Evolutionary conservation across 768 basidiomycete genomes (phyloP).

Genomic region (Lactarius indigo): DNA sequence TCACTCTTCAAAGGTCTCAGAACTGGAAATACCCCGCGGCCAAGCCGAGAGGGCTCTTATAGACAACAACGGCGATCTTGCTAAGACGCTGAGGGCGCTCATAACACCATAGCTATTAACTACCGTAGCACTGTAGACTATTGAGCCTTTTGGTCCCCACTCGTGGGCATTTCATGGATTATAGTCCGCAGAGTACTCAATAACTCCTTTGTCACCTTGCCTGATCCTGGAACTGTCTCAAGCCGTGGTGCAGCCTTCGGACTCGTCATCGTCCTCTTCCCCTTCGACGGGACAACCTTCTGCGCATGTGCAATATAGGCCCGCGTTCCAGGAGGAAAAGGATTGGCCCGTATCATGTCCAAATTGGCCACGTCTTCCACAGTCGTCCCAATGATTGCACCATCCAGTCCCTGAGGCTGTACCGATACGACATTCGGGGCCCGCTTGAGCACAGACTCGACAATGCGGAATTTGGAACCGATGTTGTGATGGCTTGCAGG

Average conservation of each 20-base stretch:
- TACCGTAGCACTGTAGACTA: neutral
- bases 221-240: neutral
- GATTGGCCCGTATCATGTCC: slow-evolving; percentile 40
- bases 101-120: slow-evolving; percentile 22
- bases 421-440: slow-evolving; percentile 35
- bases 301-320: slow-evolving; percentile 39
- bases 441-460: slow-evolving; percentile 29
- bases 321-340: slow-evolving; percentile 46
- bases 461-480: slow-evolving; percentile 33
- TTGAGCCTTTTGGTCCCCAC: neutral
- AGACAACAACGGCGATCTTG: slow-evolving; percentile 51
- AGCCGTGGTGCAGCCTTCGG: neutral
- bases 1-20: slow-evolving; percentile 45
- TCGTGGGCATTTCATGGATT: neutral
- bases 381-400: slow-evolving; percentile 33
- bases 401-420: slow-evolving; percentile 38
- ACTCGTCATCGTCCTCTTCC: slow-evolving; percentile 7
- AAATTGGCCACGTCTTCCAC: slow-evolving; percentile 32
- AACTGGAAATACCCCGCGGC: slow-evolving; percentile 57
- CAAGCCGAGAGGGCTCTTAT: slow-evolving; percentile 57
- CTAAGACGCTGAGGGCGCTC: slow-evolving; percentile 42
- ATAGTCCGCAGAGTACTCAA: slow-evolving; percentile 9
- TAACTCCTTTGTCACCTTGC: slow-evolving; percentile 2
- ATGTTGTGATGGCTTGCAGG: slow-evolving; percentile 16
- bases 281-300: neutral